These are phyloP conservation scores for Boletus patriciae DNA, from an alignment of 768 basidiomycete species.

Conservation along the genomic window DNA sequence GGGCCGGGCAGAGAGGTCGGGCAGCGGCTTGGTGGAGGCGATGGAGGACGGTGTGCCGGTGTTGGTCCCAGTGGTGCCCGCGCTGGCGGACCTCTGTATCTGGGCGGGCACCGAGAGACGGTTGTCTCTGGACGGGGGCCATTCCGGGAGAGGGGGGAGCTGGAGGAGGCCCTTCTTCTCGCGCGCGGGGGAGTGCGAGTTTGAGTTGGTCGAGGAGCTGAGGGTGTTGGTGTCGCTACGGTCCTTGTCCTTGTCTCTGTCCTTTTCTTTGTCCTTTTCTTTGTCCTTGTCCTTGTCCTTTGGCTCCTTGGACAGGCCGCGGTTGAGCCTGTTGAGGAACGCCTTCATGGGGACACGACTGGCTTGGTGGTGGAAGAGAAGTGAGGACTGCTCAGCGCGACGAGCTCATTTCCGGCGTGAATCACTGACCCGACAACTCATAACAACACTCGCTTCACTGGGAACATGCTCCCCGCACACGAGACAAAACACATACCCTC, in stretches of 20 bases:
- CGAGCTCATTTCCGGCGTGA: constrained; percentile 25
- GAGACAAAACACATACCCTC: constrained; percentile 59
- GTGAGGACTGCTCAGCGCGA: constrained; percentile 12
- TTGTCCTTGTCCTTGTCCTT: constrained; percentile 64
- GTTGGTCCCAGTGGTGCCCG: constrained; percentile 36
- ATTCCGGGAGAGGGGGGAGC: constrained; percentile 61
- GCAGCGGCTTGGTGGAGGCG: constrained; percentile 67
- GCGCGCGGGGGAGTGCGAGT: constrained; percentile 38
- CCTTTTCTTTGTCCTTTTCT: constrained; percentile 35
- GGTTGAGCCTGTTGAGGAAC: constrained; percentile 74
- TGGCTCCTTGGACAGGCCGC: constrained; percentile 49
- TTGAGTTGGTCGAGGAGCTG: constrained; percentile 28
- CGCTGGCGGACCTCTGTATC: constrained; percentile 30
- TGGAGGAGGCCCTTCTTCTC: constrained; percentile 56
- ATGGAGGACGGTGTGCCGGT: constrained; percentile 45
- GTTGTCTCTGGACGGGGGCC: constrained; percentile 54
- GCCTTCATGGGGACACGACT: constrained; percentile 65
- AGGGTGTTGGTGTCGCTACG: constrained; percentile 35
- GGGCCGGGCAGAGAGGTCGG: constrained; percentile 56
- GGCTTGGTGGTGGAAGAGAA: background rate
- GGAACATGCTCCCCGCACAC: constrained; percentile 48
- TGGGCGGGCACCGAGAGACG: constrained; percentile 22
- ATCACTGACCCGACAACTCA: constrained; percentile 3
- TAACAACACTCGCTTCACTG: background rate
- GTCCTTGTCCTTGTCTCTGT: constrained; percentile 29